Conservation (phyloP, 2,329 filamentous ascomycete genomes). For the Diaporthe citrichinensis region DNA sequence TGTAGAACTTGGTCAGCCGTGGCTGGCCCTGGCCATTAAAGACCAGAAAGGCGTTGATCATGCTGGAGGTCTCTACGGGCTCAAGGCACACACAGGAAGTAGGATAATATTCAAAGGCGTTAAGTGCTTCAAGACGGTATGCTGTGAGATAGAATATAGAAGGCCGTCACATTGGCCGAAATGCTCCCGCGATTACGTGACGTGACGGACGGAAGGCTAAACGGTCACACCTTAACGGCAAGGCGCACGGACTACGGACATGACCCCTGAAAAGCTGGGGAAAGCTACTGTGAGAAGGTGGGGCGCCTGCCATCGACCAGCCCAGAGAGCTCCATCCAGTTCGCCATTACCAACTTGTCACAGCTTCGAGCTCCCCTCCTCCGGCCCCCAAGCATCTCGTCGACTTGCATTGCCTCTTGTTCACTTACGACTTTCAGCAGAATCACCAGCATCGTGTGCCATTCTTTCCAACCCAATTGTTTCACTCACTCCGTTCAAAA, state of each 20-base stretch:
- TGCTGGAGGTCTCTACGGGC: slow-evolving; percentile 56
- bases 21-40: slow-evolving; percentile 99
- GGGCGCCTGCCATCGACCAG: background rate
- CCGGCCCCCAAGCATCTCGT: background rate
- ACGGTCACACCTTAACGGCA: background rate
- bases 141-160: background rate
- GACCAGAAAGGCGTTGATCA: slow-evolving; percentile 99
- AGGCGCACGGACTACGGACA: slow-evolving; percentile 4
- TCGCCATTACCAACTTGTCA: background rate
- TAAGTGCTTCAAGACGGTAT: background rate
- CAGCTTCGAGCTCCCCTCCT: slow-evolving; percentile 24
- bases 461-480: background rate
- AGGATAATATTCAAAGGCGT: background rate
- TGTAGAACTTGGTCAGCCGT: slow-evolving; percentile 98
- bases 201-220: slow-evolving; percentile 2
- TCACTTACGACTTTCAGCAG: background rate
- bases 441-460: background rate
- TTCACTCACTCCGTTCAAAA: background rate
- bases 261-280: slow-evolving; percentile 42
- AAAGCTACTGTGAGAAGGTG: slow-evolving; percentile 35
- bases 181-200: slow-evolving; percentile 27
- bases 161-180: background rate
- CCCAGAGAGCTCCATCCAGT: slow-evolving; percentile 2
- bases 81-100: background rate
- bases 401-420: background rate